These are phyloP conservation scores for Casuarina glauca DNA, from an alignment of 306 rosid species.

Conservation along the genomic window DNA sequence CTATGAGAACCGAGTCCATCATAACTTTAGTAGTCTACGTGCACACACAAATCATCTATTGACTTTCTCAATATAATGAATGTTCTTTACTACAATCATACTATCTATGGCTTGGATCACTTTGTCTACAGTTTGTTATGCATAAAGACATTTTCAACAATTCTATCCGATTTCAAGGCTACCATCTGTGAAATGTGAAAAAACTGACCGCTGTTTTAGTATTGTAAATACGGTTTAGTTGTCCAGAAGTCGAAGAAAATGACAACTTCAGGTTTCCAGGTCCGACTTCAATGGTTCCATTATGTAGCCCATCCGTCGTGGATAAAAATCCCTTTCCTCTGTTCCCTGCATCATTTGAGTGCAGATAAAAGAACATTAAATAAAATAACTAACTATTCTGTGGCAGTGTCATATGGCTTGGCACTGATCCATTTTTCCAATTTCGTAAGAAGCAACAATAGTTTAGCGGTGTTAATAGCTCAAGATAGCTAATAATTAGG, in stretches of 20 bases:
- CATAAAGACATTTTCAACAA: conserved; percentile 2
- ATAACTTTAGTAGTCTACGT: background rate
- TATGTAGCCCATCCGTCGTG: conserved; percentile 10
- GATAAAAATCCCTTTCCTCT: conserved; percentile 33
- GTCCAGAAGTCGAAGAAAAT: conserved; percentile 73
- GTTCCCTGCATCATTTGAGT: conserved; percentile 39
- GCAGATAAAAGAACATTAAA: too few relatives aligned
- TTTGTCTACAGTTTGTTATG: background rate
- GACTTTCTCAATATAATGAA: background rate
- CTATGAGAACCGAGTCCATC: background rate
- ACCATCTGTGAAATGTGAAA: conserved; percentile 24
- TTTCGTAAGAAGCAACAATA: background rate
- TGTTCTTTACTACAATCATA: background rate
- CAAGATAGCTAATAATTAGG: background rate
- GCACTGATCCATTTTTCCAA: background rate
- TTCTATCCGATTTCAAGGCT: conserved; percentile 1
- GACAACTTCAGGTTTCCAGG: conserved; percentile 82
- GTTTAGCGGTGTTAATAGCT: background rate
- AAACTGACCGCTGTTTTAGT: conserved; percentile 66
- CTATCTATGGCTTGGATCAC: background rate
- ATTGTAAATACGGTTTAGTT: conserved; percentile 68
- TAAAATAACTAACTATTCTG: background rate
- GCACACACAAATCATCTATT: background rate
- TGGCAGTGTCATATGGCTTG: background rate
- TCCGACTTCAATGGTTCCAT: conserved; percentile 58